These are phyloP conservation scores for Colletotrichum kahawae DNA, from an alignment of 2,329 filamentous ascomycete genomes.

Conservation along the genomic window DNA sequence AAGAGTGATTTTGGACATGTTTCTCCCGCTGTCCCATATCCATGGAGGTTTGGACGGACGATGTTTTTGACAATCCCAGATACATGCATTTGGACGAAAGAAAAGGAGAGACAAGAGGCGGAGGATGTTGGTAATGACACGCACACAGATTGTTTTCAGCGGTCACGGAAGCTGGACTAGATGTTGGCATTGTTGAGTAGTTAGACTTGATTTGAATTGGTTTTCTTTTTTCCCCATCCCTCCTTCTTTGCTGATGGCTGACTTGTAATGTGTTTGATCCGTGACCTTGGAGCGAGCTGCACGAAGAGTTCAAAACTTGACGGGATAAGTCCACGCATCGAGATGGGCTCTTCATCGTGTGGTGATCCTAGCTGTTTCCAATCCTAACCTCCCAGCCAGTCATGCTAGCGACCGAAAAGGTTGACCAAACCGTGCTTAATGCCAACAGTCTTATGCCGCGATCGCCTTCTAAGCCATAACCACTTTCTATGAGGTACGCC, in stretches of 20 bases:
- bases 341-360: accelerated
- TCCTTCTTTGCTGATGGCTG: not conserved
- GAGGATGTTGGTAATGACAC: not conserved
- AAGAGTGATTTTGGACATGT: too few relatives aligned
- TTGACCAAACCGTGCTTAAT: not conserved
- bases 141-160: not conserved
- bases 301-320: not conserved
- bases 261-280: not conserved
- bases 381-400: not conserved
- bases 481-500: not conserved
- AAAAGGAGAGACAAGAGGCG: not conserved
- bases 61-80: not conserved
- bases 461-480: not conserved
- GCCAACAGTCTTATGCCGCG: not conserved
- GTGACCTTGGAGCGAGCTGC: accelerated
- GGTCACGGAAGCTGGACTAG: not conserved
- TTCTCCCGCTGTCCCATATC: too few relatives aligned
- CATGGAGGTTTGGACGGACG: not conserved
- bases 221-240: not conserved
- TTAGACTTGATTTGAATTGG: not conserved
- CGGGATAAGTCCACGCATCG: not conserved
- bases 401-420: not conserved
- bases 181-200: not conserved
- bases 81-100: not conserved
- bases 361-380: not conserved